These are phyloP conservation scores for Trichoderma oligosporum DNA, from an alignment of 2,329 filamentous ascomycete genomes.

Conservation along the genomic window DNA sequence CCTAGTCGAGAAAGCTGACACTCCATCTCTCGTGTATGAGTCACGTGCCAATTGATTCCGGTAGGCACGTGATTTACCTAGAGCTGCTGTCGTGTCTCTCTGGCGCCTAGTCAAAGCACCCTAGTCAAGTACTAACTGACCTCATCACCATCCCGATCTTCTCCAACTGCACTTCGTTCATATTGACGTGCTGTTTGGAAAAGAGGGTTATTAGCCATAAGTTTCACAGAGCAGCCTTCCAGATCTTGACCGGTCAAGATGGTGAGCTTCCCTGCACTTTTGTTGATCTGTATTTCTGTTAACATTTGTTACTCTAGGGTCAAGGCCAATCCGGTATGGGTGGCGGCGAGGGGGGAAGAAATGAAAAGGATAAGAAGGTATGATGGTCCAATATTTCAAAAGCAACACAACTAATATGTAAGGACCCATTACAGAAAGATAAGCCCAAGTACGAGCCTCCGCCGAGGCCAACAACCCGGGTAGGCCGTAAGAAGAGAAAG, in stretches of 20 bases:
- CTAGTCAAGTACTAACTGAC: conserved; percentile 17
- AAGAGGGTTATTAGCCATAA: neutral
- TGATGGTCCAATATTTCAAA: conserved; percentile 12
- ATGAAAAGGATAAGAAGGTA: conserved; percentile 94
- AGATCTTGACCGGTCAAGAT: conserved; percentile 34
- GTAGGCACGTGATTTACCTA: conserved; percentile 32
- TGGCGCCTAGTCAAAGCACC: conserved; percentile 39
- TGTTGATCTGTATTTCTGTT: conserved; percentile 3
- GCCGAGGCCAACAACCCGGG: conserved; percentile 90
- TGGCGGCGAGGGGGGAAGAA: conserved; percentile 65
- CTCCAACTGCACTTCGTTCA: neutral
- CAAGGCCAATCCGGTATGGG: conserved; percentile 86
- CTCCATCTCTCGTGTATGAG: neutral
- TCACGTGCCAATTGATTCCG: conserved; percentile 8
- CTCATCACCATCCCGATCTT: conserved; percentile 16
- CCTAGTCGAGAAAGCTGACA: neutral
- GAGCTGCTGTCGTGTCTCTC: conserved; percentile 46
- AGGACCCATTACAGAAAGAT: conserved; percentile 67
- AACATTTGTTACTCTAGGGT: conserved; percentile 50
- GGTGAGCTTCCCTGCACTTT: conserved; percentile 28
- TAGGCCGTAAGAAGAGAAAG: conserved; percentile 99
- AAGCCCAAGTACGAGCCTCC: conserved; percentile 99
- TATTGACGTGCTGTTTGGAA: neutral
- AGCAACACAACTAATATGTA: conserved; percentile 22
- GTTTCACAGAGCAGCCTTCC: conserved; percentile 23